Evolutionary conservation across 768 basidiomycete genomes (phyloP), one percentile per base, ranked within the genome.

Genomic region (Phanerochaete sordida): DNA sequence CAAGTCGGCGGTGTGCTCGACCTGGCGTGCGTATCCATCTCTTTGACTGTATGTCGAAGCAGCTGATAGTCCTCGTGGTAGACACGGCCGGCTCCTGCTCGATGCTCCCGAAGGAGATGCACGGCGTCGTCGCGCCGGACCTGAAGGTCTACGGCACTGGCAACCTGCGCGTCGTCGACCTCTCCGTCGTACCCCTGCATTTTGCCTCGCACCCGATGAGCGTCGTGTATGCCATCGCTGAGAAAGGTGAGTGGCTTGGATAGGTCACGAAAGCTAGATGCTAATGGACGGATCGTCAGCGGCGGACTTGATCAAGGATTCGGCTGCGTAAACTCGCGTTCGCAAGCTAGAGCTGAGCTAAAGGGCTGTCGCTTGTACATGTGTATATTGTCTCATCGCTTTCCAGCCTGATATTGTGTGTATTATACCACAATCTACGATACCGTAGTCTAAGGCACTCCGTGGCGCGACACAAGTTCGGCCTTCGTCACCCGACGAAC

Each of bases 111-210:
- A 62, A 59, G 33, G 71, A 73, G 11, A 65, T 73, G 27, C 65
- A 65, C n/a, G 77, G 77, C 4, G 77, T 78, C 28, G 77, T 80
- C 13, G 73, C 43, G 24, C n/a, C 27, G 23, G 26, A 43, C 23
- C 43, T 56, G 19, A 56, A 77, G 31, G 80, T 84, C 0, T 72
- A 70, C 62, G 79, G 79, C 16, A 79, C 79, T 1, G 64, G 60
- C 19, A 82, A 82, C 59, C 46, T 82, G 28, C 77, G 81, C 11
- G 78, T 83, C 26, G 78, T 72, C 13, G 81, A 82, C 62, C 50
- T 74, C 2, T 80, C 78, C 2, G 66, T 82, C 45, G 39, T 57
- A 4, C 56, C 56, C 13, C 43, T 57, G 28, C 56, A 57, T 23
- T 30, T 57, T 8, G 44, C 44, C 12, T 28, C 46, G 15, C 56